Evolutionary conservation across 2,329 filamentous ascomycete species (phyloP).

Genomic region (Fusarium setosum): DNA sequence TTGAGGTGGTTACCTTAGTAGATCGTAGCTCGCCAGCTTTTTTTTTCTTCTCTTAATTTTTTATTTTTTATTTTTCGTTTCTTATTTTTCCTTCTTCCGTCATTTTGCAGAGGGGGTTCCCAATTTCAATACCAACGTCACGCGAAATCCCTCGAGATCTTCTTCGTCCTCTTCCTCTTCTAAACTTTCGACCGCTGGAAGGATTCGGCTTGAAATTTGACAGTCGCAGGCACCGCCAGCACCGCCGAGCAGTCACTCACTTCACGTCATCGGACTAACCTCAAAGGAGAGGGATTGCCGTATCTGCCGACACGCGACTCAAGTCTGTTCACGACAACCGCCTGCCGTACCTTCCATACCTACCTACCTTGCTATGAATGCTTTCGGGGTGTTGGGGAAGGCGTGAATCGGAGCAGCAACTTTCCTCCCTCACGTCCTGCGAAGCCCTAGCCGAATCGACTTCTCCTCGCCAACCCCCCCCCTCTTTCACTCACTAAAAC

Average conservation of each 20-base stretch:
- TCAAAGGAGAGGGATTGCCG: conserved; percentile 6
- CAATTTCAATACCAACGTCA: conserved; percentile 15
- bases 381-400: conserved; percentile 7
- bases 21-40: conserved; percentile 8
- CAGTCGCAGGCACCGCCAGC: not conserved
- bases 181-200: conserved; percentile 9
- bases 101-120: conserved; percentile 8
- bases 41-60: not conserved
- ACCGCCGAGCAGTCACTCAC: not conserved
- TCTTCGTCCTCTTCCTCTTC: not conserved
- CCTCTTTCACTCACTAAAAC: not conserved
- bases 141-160: conserved; percentile 2
- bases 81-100: conserved; percentile 2
- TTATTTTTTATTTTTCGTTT: not conserved
- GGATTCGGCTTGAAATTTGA: not conserved
- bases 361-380: too few relatives aligned
- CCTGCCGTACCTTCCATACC: too few relatives aligned
- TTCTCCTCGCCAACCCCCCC: not conserved
- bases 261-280: conserved; percentile 14
- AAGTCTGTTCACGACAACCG: conserved; percentile 11
- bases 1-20: conserved; percentile 18
- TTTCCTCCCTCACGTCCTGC: conserved; percentile 2
- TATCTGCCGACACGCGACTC: conserved; percentile 11
- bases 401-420: conserved; percentile 3
- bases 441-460: not conserved